Base-by-base conservation (phyloP, 805 yeast species). In the Debaryomyces castellii region DNA sequence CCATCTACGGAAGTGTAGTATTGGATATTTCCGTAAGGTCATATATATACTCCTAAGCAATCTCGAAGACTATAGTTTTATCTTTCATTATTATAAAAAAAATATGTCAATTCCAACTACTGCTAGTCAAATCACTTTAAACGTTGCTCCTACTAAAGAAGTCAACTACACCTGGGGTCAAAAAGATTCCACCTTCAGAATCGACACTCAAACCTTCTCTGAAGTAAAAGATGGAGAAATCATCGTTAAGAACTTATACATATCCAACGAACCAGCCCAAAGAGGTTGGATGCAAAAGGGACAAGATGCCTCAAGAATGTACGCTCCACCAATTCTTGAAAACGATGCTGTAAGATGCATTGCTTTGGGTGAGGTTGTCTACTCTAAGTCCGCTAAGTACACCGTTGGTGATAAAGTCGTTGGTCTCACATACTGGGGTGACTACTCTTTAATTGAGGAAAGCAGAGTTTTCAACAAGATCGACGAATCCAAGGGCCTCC, bases 261-360 rank as follows among this genome's bases (percentile, higher is more conserved):
- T 30, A 8, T 30, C 85, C 20, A 77, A 81, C 52, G 86, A 82
- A 56, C 86, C 87, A 11, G 79, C 85, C 14, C 83, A 80, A 54
- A 79, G 82, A 59, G 71, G 71, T 40, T 79, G 85, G 82, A 80
- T 80, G 48, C 63, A 64, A 38, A 69, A 67, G 46, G 63, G 55
- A 43, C 52, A 51, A 22, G 60, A 66, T 41, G 53, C 66, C 2
- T 50, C 57, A 40, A 59, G 67, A 50, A 45, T 54, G 33, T 73
- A 73, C 53, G 54, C 58, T 22, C 61, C 66, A 5, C 76, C 79
- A 23, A 60, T 74, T 9, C 59, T 64, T 22, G 65, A 67, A 40
- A 77, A 77, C 16, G 76, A 79, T 17, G 66, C 73, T 12, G 71
- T 83, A 45, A 67, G 73, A 46, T 53, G 74, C 1, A 42, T 58